Evolutionary conservation across 129 eudicot species (phyloP).

Genomic region (Chrysanthemum seticuspe): DNA sequence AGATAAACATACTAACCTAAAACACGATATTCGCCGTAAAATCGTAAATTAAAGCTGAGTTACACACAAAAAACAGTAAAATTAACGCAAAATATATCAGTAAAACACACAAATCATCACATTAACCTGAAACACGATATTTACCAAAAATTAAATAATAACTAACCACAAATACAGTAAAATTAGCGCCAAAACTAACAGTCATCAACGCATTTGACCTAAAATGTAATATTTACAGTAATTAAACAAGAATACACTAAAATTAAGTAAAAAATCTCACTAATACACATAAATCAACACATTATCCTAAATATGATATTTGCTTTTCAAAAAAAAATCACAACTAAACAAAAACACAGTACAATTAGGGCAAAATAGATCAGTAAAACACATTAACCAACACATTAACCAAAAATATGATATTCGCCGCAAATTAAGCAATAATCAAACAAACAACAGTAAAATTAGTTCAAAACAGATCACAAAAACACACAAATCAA

Average conservation of each 20-base stretch:
- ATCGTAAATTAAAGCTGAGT: not conserved
- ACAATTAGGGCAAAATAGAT: not conserved
- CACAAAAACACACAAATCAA: not conserved
- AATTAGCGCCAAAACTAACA: too few relatives aligned
- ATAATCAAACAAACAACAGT: not conserved
- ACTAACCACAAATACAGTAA: too few relatives aligned
- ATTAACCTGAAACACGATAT: too few relatives aligned
- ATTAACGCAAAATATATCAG: not conserved
- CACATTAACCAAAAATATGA: not conserved
- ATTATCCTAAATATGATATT: not conserved
- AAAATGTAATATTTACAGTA: not conserved
- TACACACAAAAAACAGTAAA: not conserved
- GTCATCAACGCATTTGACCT: not conserved
- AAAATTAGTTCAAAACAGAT: not conserved
- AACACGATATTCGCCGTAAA: not conserved
- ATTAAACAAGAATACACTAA: not conserved
- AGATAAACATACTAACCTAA: not conserved
- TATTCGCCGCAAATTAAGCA: slow-evolving; percentile 5
- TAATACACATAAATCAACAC: not conserved
- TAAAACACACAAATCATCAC: too few relatives aligned
- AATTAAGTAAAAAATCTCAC: slow-evolving; percentile 1
- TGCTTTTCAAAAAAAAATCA: not conserved
- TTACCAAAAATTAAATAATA: too few relatives aligned
- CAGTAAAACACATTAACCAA: not conserved
- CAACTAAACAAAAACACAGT: not conserved